Conservation (phyloP, 1,284 basidiomycete genomes). For the Spongispora temasekensis region DNA sequence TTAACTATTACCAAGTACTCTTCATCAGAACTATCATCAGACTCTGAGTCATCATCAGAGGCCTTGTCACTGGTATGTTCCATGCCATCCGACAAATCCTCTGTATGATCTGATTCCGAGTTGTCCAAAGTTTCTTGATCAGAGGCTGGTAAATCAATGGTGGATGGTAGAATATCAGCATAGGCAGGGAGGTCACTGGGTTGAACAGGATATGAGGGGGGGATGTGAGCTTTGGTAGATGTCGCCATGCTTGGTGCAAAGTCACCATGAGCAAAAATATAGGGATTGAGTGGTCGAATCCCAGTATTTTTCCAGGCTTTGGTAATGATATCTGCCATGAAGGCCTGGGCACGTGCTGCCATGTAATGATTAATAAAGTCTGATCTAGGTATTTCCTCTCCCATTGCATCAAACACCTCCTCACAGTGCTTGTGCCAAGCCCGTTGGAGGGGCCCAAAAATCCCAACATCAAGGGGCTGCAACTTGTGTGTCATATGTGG, state of each 20-base stretch:
- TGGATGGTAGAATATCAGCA: background rate
- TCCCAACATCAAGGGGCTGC: background rate
- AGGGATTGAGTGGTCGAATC: background rate
- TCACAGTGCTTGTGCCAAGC: background rate
- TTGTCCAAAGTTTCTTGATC: background rate
- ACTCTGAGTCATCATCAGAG: background rate
- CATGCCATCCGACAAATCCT: no score
- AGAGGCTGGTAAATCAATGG: background rate
- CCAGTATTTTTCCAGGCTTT: conserved; percentile 1
- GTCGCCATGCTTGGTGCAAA: background rate
- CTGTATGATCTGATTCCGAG: background rate
- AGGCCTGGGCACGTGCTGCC: background rate
- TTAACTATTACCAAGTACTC: no score
- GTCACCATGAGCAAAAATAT: background rate
- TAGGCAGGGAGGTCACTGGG: background rate
- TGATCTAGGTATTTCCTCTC: background rate
- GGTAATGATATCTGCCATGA: background rate
- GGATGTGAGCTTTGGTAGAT: background rate
- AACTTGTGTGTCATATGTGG: background rate
- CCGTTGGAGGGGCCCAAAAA: background rate
- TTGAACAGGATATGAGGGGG: background rate
- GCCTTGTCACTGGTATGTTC: background rate
- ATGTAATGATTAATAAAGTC: conserved; percentile 1
- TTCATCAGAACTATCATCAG: background rate
- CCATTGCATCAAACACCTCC: background rate